Evolutionary conservation across 495 filamentous ascomycete species (phyloP), one percentile per base, ranked within the genome.

Genomic region (Trichoderma gamsii): DNA sequence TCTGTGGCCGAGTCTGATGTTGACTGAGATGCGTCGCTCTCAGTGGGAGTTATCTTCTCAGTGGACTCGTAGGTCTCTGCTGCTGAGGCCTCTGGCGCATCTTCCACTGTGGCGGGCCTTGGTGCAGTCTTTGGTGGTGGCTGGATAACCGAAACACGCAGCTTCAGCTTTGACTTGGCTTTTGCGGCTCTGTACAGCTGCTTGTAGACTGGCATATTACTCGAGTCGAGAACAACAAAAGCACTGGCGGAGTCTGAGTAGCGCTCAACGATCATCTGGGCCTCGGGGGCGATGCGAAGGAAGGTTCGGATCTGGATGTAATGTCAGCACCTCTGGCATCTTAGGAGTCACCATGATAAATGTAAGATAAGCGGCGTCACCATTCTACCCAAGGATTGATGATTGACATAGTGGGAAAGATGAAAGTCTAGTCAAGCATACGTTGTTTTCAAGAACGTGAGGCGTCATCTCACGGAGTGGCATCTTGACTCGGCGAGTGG

Each of bases 161-260:
- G 86, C 74, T 93, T 92, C 69, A 99, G 88, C 88, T 97, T 99
- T 67, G 93, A 87, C 85, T 99, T 99, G 21, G 95, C 95, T 80
- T 97, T 99, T 69, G 96, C 95, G 74, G 95, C 95, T 71, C 95
- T 91, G 76, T 92, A 92, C 49, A 99, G 88, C 77, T 97, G 93
- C 81, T 97, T 99, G 86, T 97, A 98, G 66, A 97, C 90, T 29
- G 89, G 82, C 1, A 83, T 77, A 71, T 97, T 96, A 74, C 82
- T 80, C 64, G 85, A 82, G 78, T 98, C 90, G 52, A 99, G 87
- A 11, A 82, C 82, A 70, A 97, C 83, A 78, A 89, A 97, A 71
- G 87, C 82, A 35, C 83, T 87, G 69, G 92, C 92, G 74, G 93
- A 97, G 76, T 99, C 95, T 67, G 96, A 98, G 79, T 92, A 99